Base-by-base conservation (phyloP, 495 filamentous ascomycete genomes). In the Podospora pseudoanserina region DNA sequence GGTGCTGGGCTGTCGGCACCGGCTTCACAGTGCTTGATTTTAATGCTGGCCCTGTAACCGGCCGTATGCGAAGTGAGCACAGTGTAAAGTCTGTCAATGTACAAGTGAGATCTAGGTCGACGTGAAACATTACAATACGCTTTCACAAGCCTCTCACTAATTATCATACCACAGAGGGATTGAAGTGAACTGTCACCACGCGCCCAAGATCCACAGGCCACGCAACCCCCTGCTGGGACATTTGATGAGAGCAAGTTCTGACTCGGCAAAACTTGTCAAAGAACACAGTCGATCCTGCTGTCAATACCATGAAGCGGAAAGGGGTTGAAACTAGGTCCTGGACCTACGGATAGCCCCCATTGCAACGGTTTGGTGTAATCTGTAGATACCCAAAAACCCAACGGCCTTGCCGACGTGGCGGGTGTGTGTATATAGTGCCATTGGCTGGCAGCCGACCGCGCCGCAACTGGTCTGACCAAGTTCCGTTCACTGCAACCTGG, bases 371-470 rank as follows among this genome's bases (percentile, higher is more conserved):
- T 49, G 15, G 7, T 49, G 39, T n/a, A 60, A 49, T 15, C 54
- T 34, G 26, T 56, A 49, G 39, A 49, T 49, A 49, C 13, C 34
- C 7, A 49, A 2, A 3, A 49, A 13, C 39, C 39, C 16, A 58
- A 60, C 61, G 67, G 66, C 66, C 34, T 64, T 27, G 4, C 66
- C 66, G 60, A 62, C 13, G 13, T 49, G 39, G 39, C 39, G 39
- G 39, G 39, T 49, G 15, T 55, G 30, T 57, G 54, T 64, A 18
- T 26, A 44, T 27, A 11, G 39, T 20, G 49, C 18, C 15, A 66
- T 70, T 70, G 68, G 68, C 9, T 53, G 20, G 32, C 34, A 67
- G 60, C 19, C 64, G 64, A 56, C 54, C 16, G 64, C 39, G 62
- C 39, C 39, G 62, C 63, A 69, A 23, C 55, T 19, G 55, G n/a